Conservation (phyloP, 2,329 filamentous ascomycete genomes). For the Talaromyces funiculosus region DNA sequence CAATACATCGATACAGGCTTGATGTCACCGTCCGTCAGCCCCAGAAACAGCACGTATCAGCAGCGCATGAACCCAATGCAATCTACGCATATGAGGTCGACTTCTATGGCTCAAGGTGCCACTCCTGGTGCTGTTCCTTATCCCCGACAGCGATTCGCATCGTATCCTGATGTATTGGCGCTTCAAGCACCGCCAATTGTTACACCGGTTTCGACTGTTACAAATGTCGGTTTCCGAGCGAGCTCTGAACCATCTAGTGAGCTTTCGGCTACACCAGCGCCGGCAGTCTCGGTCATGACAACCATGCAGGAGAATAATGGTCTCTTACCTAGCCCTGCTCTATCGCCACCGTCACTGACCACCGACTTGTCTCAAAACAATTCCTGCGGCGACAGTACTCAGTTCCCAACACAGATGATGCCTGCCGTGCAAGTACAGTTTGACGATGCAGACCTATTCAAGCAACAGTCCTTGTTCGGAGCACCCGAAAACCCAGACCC, state of each 20-base stretch:
- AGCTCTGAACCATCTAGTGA: conserved; percentile 2
- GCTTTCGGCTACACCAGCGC: neutral
- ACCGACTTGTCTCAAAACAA: neutral
- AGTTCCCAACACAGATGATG: neutral
- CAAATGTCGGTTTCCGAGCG: neutral
- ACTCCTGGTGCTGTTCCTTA: neutral
- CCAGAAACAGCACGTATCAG: conserved; percentile 4
- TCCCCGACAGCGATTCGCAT: conserved; percentile 10
- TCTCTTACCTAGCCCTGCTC: conserved; percentile 3
- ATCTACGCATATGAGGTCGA: conserved; percentile 1
- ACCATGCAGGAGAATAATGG: neutral
- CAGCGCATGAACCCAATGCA: neutral
- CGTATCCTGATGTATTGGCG: conserved; percentile 10
- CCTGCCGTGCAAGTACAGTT: neutral
- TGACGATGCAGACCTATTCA: neutral
- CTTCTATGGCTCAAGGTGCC: conserved; percentile 3
- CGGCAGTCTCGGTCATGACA: neutral
- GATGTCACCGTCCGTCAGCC: conserved; percentile 7
- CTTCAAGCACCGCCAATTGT: neutral
- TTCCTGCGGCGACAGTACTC: neutral
- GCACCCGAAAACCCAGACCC: conserved; percentile 5
- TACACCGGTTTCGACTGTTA: neutral
- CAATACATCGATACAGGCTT: conserved; percentile 19
- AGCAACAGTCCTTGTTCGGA: conserved; percentile 2
- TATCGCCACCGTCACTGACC: conserved; percentile 7